Base-by-base conservation (phyloP, 495 filamentous ascomycete species). In the Antarctomyces pellizariae region DNA sequence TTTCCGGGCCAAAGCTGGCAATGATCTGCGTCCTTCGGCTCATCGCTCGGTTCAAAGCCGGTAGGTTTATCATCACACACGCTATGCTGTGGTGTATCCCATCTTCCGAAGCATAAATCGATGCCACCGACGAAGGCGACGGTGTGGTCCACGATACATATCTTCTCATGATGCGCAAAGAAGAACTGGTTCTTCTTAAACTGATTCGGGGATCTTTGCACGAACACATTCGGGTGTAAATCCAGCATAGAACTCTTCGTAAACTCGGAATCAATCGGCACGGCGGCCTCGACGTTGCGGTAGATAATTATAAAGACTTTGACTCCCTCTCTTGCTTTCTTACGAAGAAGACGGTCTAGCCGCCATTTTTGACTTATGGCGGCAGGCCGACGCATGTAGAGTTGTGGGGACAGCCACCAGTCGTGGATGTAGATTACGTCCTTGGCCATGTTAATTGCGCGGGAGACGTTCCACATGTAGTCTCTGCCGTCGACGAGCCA, bases 351-450 rank as follows among this genome's bases (percentile, higher is more conserved):
- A 37, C 86, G 65, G 49, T 99, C 86, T 7, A 99, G 61, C 26
- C 86, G 69, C 86, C 86, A 99, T 48, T 99, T 99, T 44, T 93
- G 89, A 42, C 84, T 93, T 45, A 95, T 92, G 10, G 82, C 84
- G 11, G 86, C 78, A 19, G 86, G 86, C 18, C 86, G 64, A 21
- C 86, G 67, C 71, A 99, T 73, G 50, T 99, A 99, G 14, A 99
- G 49, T 47, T 99, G 86, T 3, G 86, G 86, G 37, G 77, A 91
- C 29, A 99, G 44, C 86, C 86, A 99, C 86, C 86, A 99, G 46
- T 93, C 86, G 46, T 99, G 86, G 27, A 99, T 99, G 48, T 95
- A 95, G 33, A 99, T 80, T 19, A 99, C 86, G 55, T 99, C 89
- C 42, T 78, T 78, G 7, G 86, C 86, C 68, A 92, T 92, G 46